These are phyloP conservation scores for Lotus japonicus DNA, from an alignment of 306 rosid genomes.

Conservation along the genomic window DNA sequence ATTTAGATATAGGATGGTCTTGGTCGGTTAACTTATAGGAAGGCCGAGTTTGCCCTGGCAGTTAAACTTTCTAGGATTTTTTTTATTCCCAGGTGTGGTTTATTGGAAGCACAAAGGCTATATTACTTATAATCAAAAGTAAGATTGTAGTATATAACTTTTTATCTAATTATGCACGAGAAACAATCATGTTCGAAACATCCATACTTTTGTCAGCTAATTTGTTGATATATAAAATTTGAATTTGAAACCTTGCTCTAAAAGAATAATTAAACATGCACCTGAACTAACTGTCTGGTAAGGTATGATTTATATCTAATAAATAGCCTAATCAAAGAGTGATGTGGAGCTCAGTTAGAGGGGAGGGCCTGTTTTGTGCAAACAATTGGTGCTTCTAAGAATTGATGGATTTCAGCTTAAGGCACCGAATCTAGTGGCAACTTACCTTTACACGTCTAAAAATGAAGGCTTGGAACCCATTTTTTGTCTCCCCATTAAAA, in stretches of 20 bases:
- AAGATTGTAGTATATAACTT: too few species aligned
- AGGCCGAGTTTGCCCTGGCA: background rate
- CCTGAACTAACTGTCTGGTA: too few species aligned
- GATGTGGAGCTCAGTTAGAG: background rate
- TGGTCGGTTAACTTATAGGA: constrained; percentile 15
- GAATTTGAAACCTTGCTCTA: too few species aligned
- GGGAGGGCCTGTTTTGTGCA: constrained; percentile 13
- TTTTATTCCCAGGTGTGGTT: constrained; percentile 12
- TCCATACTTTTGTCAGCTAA: too few species aligned
- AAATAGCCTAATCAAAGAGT: too few species aligned
- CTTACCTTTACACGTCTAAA: constrained; percentile 56
- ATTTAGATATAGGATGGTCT: background rate
- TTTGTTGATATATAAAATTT: too few species aligned
- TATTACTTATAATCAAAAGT: background rate
- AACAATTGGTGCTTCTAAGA: constrained; percentile 45
- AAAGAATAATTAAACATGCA: too few species aligned
- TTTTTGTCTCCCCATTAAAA: constrained; percentile 49
- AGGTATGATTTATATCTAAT: too few species aligned
- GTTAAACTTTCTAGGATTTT: background rate
- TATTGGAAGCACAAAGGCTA: constrained; percentile 3
- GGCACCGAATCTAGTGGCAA: constrained; percentile 47
- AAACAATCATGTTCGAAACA: too few species aligned
- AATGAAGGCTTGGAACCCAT: constrained; percentile 38
- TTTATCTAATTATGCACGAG: too few species aligned
- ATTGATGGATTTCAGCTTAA: constrained; percentile 30